A percentile compares a stretch with the other conserved stretches of the same genome.
phyloP scores from a whole-genome alignment of 2,329 filamentous ascomycete genomes.

The Alternaria alternata region DNA sequence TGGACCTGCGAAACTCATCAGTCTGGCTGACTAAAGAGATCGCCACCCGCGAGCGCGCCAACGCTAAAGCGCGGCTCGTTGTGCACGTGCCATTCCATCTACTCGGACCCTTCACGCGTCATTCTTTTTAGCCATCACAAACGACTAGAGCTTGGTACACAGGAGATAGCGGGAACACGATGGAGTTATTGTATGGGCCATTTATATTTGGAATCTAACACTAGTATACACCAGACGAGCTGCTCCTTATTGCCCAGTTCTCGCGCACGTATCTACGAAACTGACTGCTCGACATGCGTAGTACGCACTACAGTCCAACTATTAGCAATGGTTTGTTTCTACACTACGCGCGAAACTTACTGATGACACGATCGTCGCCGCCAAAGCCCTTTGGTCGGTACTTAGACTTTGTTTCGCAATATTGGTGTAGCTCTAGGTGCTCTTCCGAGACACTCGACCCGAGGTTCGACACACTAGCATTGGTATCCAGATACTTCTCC shows the following conservation, averaged over 20 bases:
- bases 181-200: not conserved
- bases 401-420: too few species aligned
- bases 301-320: not conserved
- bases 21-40: slow-evolving; percentile 16
- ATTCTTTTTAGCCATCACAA: not conserved
- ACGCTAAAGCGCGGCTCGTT: not conserved
- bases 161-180: not conserved
- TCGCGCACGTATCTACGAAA: not conserved
- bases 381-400: too few species aligned
- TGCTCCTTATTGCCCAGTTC: not conserved
- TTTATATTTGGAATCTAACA: not conserved
- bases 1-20: slow-evolving; percentile 10
- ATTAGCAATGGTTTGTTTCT: too few species aligned
- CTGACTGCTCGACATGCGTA: not conserved
- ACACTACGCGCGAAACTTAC: too few species aligned
- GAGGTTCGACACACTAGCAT: too few species aligned
- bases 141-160: not conserved
- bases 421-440: too few species aligned
- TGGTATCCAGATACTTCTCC: too few species aligned
- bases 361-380: too few species aligned
- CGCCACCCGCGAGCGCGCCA: slow-evolving; percentile 12
- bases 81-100: not conserved
- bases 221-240: not conserved
- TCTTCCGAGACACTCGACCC: too few species aligned
- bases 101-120: not conserved